Conservation (phyloP, 768 basidiomycete genomes). For the Rubroboletus pulcherrimus region DNA sequence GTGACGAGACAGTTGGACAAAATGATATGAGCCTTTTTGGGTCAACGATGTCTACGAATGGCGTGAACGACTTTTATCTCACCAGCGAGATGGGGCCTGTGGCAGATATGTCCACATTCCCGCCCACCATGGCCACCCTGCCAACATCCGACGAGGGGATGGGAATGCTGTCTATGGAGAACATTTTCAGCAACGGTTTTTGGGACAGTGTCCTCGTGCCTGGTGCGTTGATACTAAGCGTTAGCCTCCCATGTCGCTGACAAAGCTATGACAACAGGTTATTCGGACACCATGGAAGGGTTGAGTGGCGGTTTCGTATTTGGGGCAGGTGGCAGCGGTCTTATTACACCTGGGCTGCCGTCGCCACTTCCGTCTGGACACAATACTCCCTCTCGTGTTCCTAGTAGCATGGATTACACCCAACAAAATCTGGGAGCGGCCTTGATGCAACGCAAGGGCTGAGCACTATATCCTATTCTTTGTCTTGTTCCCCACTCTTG, state of each 20-base stretch:
- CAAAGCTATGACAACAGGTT: slow-evolving; percentile 46
- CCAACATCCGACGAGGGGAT: slow-evolving; percentile 38
- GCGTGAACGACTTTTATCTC: slow-evolving; percentile 58
- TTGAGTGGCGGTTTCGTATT: slow-evolving; percentile 84
- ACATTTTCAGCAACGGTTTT: slow-evolving; percentile 72
- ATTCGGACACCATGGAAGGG: slow-evolving; percentile 75
- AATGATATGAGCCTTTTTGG: slow-evolving; percentile 31
- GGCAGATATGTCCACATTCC: slow-evolving; percentile 78
- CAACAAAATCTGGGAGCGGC: slow-evolving; percentile 24
- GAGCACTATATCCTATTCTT: slow-evolving; percentile 1
- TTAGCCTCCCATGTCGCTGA: not conserved
- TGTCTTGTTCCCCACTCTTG: slow-evolving; percentile 1
- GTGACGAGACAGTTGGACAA: slow-evolving; percentile 18
- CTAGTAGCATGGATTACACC: slow-evolving; percentile 24
- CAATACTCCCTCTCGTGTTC: slow-evolving; percentile 36
- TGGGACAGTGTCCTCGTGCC: slow-evolving; percentile 89
- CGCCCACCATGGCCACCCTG: slow-evolving; percentile 74
- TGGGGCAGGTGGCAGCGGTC: slow-evolving; percentile 76
- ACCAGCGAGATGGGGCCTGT: slow-evolving; percentile 84
- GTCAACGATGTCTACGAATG: slow-evolving; percentile 18
- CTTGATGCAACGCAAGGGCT: slow-evolving; percentile 28
- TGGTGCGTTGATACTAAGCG: slow-evolving; percentile 44
- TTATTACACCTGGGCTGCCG: slow-evolving; percentile 70
- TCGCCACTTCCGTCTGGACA: slow-evolving; percentile 60
- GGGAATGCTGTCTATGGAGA: slow-evolving; percentile 73